Percentiles rank a stretch among this genome's conserved stretches.
These are phyloP conservation scores for Pseudogymnoascus sp. DNA, from an alignment of 2,329 filamentous ascomycete genomes.

Conservation along the genomic window DNA sequence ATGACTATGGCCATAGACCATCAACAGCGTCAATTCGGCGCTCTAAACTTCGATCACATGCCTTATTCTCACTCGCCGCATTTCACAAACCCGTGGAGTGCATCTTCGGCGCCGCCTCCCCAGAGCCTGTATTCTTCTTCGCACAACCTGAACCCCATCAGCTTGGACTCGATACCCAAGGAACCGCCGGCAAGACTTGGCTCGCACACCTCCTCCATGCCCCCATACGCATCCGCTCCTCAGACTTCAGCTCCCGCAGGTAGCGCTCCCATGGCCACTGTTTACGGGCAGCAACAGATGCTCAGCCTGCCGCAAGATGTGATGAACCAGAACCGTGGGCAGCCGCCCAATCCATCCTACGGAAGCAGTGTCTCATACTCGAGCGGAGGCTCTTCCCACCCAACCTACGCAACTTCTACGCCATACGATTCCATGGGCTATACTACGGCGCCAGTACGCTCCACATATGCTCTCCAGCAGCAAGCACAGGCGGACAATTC, in stretches of 20 bases:
- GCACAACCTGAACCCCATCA: conserved; percentile 50
- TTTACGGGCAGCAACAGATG: conserved; percentile 55
- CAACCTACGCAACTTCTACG: conserved; percentile 36
- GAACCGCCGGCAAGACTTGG: conserved; percentile 51
- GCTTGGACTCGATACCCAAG: conserved; percentile 48
- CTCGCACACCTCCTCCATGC: conserved; percentile 46
- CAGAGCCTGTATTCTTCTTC: conserved; percentile 53
- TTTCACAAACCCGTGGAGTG: conserved; percentile 85
- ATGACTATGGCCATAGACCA: conserved; percentile 97
- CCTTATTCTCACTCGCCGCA: conserved; percentile 53
- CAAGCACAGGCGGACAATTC: conserved; percentile 43
- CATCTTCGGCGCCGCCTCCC: conserved; percentile 43
- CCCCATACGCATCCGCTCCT: conserved; percentile 63
- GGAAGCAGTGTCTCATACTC: conserved; percentile 58
- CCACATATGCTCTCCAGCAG: conserved; percentile 47
- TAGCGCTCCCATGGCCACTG: conserved; percentile 51
- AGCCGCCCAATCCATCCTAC: conserved; percentile 54
- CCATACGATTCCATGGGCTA: conserved; percentile 74
- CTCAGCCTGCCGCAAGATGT: conserved; percentile 69
- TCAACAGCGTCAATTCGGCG: conserved; percentile 71
- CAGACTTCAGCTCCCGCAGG: conserved; percentile 67
- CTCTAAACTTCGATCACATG: conserved; percentile 72
- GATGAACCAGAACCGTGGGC: conserved; percentile 57
- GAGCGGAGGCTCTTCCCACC: conserved; percentile 49
- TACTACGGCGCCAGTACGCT: conserved; percentile 53